Percentiles rank a stretch among this genome's conserved stretches.
phyloP scores from a whole-genome alignment of 2,329 filamentous ascomycete species.

The Aspergillus quadrilineatus region DNA sequence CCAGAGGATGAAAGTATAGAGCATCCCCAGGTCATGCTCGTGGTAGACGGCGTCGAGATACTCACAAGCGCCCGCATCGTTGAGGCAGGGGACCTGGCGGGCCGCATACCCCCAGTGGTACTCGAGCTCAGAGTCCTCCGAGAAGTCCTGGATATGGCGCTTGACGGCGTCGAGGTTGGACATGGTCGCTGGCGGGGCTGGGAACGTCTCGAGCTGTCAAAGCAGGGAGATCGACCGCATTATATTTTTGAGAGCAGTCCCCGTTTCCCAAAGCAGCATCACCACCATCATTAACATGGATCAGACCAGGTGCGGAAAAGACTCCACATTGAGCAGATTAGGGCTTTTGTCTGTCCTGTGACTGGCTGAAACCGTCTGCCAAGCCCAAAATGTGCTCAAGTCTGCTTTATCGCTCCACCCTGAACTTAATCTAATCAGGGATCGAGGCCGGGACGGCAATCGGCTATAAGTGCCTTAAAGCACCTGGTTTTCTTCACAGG shows the following conservation, averaged over 20 bases:
- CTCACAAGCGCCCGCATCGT: constrained; percentile 57
- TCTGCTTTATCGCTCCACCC: background rate
- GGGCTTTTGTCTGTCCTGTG: background rate
- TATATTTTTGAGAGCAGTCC: too few species aligned
- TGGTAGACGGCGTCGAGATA: constrained; percentile 59
- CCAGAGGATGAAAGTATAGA: constrained; percentile 59
- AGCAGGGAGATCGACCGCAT: too few species aligned
- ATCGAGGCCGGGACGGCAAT: too few species aligned
- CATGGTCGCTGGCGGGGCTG: too few species aligned
- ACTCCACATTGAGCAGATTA: constrained; percentile 3
- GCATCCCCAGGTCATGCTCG: constrained; percentile 55
- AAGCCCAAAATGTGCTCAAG: constrained; percentile 17
- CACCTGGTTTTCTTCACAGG: too few species aligned
- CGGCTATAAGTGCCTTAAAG: too few species aligned
- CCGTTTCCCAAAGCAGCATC: too few species aligned
- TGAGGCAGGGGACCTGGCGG: constrained; percentile 57
- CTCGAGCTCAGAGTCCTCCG: constrained; percentile 40
- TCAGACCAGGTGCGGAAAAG: too few species aligned
- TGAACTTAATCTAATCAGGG: background rate
- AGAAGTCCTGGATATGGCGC: constrained; percentile 49
- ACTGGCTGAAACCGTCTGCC: background rate
- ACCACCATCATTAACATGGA: background rate
- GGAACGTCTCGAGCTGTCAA: too few species aligned
- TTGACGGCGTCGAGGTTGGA: background rate
- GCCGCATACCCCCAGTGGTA: constrained; percentile 59